Evolutionary conservation across 768 basidiomycete genomes (phyloP), one percentile per base, ranked within the genome.

Genomic region (Phylloporus scabripes): DNA sequence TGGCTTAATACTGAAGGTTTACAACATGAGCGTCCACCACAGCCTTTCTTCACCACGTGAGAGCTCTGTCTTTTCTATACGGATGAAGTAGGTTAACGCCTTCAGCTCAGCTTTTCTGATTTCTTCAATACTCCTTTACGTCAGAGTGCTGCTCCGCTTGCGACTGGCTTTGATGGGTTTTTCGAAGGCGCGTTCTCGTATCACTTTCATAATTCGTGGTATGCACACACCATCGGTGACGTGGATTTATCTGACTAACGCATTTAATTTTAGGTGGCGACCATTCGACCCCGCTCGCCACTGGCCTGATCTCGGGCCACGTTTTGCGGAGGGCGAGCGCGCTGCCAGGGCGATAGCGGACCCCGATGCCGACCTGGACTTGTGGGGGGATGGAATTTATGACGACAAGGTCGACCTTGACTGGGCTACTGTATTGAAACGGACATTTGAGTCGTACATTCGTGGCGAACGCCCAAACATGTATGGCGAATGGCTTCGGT

Each of bases 171-270:
- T 61, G 82, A 85, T 54, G 91, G 90, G 4, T 38, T 38, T 38
- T 38, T 38, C 18, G 21, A 38, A 38, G 37, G 94, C 23, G 86
- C 91, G 2, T 94, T 87, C 64, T 92, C 88, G 3, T 95, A 95
- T 68, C 92, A 94, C 63, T 96, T 90, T 72, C 92, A 94, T 68
- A 92, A 92, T 62, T 89, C 85, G 69, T 91, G 90, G 90, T 88
- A 45, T 38, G 18, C 20, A 12, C 20, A 12, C 18, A 0, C 20
- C 11, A 38, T 20, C 1, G 11, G 20, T 12, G 20, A 20, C 20
- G 17, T 11, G 37, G 5, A 10, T 20, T 20, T 3, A 5, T 20
- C 18, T 20, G 18, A 38, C 37, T 36, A 18, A 36, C 37, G 18
- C 10, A 17, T 18, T 18, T 10, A 17, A 18, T 20, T 38, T 21